Conservation (phyloP, 2,329 filamentous ascomycete species). For the Penicillium olsonii region DNA sequence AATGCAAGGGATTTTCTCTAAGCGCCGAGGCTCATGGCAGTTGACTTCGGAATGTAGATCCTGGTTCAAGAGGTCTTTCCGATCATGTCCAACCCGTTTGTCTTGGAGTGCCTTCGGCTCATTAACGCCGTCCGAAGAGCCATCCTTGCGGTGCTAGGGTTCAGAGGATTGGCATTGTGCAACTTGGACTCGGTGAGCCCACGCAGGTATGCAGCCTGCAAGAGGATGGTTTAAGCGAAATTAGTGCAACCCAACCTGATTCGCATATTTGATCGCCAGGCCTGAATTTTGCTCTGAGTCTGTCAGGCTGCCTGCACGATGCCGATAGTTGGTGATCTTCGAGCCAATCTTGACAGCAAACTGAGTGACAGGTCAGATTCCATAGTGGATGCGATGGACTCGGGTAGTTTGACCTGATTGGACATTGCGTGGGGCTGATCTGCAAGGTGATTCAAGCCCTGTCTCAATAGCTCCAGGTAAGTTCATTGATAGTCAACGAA, state of each 20-base stretch:
- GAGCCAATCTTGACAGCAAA: conserved; percentile 2
- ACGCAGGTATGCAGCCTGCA: background rate
- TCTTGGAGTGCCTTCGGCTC: background rate
- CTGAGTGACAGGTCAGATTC: conserved; percentile 20
- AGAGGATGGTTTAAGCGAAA: conserved; percentile 7
- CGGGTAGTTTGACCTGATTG: conserved; percentile 7
- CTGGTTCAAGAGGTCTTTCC: background rate
- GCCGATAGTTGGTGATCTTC: conserved; percentile 12
- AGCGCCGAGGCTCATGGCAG: conserved; percentile 18
- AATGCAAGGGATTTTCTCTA: conserved; percentile 22
- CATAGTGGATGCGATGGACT: conserved; percentile 2
- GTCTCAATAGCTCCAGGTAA: background rate
- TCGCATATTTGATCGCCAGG: background rate
- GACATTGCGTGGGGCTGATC: conserved; percentile 7
- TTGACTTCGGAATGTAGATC: conserved; percentile 26
- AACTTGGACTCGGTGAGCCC: background rate
- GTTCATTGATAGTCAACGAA: background rate
- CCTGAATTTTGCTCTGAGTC: background rate
- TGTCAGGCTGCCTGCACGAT: conserved; percentile 8
- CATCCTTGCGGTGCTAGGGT: background rate
- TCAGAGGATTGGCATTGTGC: background rate
- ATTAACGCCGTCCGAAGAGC: background rate
- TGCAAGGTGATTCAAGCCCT: conserved; percentile 13
- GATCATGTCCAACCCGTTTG: conserved; percentile 2
- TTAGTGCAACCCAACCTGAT: conserved; percentile 1